Base-by-base conservation (phyloP, 768 basidiomycete genomes). In the Suillus luteus region DNA sequence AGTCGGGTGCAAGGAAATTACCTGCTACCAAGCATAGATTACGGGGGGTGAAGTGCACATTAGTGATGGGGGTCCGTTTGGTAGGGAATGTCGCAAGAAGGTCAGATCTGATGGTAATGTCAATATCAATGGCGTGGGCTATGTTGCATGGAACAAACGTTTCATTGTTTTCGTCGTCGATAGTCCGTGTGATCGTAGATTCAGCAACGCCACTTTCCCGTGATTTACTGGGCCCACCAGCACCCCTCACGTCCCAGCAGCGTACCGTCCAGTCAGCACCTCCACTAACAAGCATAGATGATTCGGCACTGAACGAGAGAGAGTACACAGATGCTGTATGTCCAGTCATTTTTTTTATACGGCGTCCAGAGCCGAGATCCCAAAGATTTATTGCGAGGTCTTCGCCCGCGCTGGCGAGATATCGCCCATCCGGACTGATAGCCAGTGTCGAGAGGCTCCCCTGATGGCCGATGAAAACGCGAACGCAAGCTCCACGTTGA, bases 271-370 rank as follows among this genome's bases (percentile, higher is more conserved):
- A 96, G 73, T 99, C 97, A 37, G 94, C 87, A 31, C 91, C 85
- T 7, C 96, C 96, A 64, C 93, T 96, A 14, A 98, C 90, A 41
- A 99, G 85, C 61, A 99, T 76, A 2, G 89, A 88, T 0, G 95
- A 95, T 75, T 98, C 97, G 31, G 89, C 91, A 64, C 92, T 95
- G 76, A 98, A 99, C 0, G 93, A 84, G 27, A 99, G 83, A 3
- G 93, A 92, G 72, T 96, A 91, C 64, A 99, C 87, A 1, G 95
- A 90, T 15, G 91, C 87, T 1, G 86, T 88, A 72, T 99, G 97
- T 0, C 97, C 97, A 3, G 85, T 88, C 95, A 99, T 97, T 76
- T 93, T 95, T 80, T 99, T 99, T 67, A 99, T 86, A 51, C 93
- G 86, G 64, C 90, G 89, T 10, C 95, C 96, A n/a, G 95, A 94